Evolutionary conservation across 1,284 basidiomycete genomes (phyloP).

Genomic region (Serendipita sp.): DNA sequence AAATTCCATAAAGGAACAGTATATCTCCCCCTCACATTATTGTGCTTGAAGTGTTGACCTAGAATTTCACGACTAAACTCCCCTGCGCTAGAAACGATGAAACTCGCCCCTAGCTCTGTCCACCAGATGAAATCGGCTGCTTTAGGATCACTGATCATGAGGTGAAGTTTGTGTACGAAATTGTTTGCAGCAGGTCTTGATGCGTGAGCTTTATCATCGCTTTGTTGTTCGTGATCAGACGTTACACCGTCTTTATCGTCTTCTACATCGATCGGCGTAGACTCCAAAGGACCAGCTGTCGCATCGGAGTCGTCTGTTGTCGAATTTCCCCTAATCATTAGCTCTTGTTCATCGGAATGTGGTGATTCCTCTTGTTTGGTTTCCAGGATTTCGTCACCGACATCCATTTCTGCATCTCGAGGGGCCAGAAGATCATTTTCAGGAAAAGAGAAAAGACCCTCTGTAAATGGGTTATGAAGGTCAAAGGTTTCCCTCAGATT

Average conservation of each 20-base stretch:
- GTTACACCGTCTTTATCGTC: background rate
- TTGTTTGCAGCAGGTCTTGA: constrained; percentile 37
- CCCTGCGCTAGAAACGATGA: constrained; percentile 68
- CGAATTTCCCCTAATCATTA: background rate
- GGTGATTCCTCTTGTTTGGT: background rate
- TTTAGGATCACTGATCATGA: constrained; percentile 71
- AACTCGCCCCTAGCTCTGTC: constrained; percentile 66
- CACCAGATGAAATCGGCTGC: constrained; percentile 62
- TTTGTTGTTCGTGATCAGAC: background rate
- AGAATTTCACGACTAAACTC: constrained; percentile 70
- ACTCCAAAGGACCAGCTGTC: background rate
- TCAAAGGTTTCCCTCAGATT: background rate
- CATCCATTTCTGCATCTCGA: background rate
- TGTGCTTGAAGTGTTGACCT: constrained; percentile 71
- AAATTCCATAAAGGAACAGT: constrained; percentile 6
- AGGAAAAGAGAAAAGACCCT: background rate
- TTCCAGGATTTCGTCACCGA: background rate
- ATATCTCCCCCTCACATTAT: constrained; percentile 42
- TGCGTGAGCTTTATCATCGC: background rate
- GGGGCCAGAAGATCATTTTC: background rate
- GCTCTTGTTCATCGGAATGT: background rate
- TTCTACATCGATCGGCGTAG: background rate
- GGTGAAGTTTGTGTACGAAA: constrained; percentile 70
- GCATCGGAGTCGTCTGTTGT: background rate
- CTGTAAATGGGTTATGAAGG: background rate